Percentiles rank a stretch among this genome's conserved stretches.
These are phyloP conservation scores for Dalbergia cultrata DNA, from an alignment of 306 rosid genomes.

Conservation along the genomic window DNA sequence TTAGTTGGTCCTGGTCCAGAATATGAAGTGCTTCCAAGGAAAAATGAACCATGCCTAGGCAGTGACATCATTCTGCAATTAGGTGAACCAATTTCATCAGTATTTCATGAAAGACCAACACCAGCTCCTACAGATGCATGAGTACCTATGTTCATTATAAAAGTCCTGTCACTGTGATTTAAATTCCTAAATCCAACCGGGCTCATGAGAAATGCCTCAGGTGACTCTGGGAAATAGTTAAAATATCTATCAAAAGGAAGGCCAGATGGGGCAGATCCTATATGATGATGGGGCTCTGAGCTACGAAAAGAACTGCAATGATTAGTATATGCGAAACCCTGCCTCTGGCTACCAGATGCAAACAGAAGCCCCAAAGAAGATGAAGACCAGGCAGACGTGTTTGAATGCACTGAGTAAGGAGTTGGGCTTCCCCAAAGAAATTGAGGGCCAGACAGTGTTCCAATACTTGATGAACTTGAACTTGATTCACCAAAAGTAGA, in stretches of 20 bases:
- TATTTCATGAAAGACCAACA: constrained; percentile 71
- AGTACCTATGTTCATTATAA: constrained; percentile 68
- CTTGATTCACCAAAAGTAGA: constrained; percentile 65
- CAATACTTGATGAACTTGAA: constrained; percentile 72
- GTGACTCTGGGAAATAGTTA: constrained; percentile 83
- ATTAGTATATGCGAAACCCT: constrained; percentile 65
- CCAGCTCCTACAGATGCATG: constrained; percentile 64
- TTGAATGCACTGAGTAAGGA: constrained; percentile 68
- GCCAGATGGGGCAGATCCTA: constrained; percentile 95
- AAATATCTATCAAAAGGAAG: constrained; percentile 79
- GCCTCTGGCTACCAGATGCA: constrained; percentile 77
- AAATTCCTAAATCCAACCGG: constrained; percentile 61
- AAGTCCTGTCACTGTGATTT: constrained; percentile 65
- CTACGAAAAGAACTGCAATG: constrained; percentile 67
- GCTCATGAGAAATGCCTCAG: constrained; percentile 76
- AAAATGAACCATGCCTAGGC: constrained; percentile 74
- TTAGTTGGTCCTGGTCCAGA: constrained; percentile 62
- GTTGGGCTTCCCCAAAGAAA: constrained; percentile 97
- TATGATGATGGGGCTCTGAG: constrained; percentile 75
- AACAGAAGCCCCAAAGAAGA: constrained; percentile 71
- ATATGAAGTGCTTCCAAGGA: constrained; percentile 74
- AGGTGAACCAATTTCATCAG: constrained; percentile 71
- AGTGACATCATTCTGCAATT: constrained; percentile 81
- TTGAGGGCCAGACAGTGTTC: constrained; percentile 89
- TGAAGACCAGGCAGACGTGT: constrained; percentile 76